Base-by-base conservation (phyloP, 2,329 filamentous ascomycete genomes). In the Lasiodiplodia sp. region DNA sequence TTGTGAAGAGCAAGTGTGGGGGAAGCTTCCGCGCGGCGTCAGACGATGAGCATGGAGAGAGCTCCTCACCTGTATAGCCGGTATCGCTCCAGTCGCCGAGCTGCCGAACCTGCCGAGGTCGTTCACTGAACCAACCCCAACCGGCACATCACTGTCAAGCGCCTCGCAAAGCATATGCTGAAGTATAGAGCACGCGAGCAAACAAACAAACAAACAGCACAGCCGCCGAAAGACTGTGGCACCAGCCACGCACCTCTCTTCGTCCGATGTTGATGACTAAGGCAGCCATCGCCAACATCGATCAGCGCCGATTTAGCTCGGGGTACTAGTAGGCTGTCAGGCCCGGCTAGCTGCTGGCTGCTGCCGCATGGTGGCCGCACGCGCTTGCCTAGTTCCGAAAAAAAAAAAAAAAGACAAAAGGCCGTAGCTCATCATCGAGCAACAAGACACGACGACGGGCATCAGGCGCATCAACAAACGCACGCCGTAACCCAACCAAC, bases 31-130 rank as follows among this genome's bases (percentile, higher is more conserved):
- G 25, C n/a, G 4, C 31, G 51, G 23, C 51, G 51, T 23, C 51
- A 47, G 44, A 47, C 14, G 44, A 18, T 47, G 40, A 8, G 40
- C 52, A 10, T 12, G 4, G n/a, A 28, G 40, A 63, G 40, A 63
- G 38, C 49, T 53, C 47, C n/a, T 14, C 28, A 28, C 4, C n/a
- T 38, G 55, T 57, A 56, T 51, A 53, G 63, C 63, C 63, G 63
- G 63, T 53, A 66, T 66, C 63, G 63, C 63, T 64, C 10, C 31
- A 18, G 10, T 14, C 21, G 25, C 44, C 28, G 37, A 64, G 8
- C 44, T 53, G 11, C 60, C 60, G 60, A 64, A 11, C 44, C 31
- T 64, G 58, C 58, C 58, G 58, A 63, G 58, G 58, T 63, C 58
- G n/a, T 34, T 28, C 7, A 11, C 37, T n/a, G 56, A 12, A 18